Conservation (phyloP, 1,284 basidiomycete species). For the Apiotrichum laibachii region DNA sequence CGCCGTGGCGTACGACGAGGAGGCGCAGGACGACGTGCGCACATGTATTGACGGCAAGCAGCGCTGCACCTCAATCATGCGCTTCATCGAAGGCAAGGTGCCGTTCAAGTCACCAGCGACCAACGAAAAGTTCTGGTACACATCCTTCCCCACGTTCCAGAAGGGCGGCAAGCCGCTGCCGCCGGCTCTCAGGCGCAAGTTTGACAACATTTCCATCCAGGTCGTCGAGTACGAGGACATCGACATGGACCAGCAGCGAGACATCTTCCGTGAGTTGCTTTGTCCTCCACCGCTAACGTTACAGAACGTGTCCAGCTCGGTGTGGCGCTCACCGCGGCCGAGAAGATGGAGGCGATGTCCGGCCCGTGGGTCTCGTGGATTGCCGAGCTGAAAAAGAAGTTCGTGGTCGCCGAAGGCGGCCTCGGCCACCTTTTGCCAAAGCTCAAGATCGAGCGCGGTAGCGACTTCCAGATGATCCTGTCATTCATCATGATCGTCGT, state of each 20-base stretch:
- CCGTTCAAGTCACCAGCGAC: slow-evolving; percentile 32
- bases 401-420: slow-evolving; percentile 24
- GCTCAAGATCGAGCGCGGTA: slow-evolving; percentile 29
- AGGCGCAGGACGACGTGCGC: slow-evolving; percentile 25
- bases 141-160: not conserved
- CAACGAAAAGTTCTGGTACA: slow-evolving; percentile 38
- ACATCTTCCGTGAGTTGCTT: slow-evolving; percentile 47
- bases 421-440: slow-evolving; percentile 15
- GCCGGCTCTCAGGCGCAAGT: slow-evolving; percentile 28
- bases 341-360: slow-evolving; percentile 44
- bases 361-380: slow-evolving; percentile 39
- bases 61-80: slow-evolving; percentile 40
- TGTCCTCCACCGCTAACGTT: not conserved
- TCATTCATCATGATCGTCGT: slow-evolving; percentile 27
- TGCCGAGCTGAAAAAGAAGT: slow-evolving; percentile 33
- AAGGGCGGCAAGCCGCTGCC: slow-evolving; percentile 29
- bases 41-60: slow-evolving; percentile 51
- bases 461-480: slow-evolving; percentile 32
- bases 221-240: slow-evolving; percentile 38
- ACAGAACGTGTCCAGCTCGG: slow-evolving; percentile 50
- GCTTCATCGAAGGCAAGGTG: slow-evolving; percentile 45
- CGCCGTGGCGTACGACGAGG: slow-evolving; percentile 23
- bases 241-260: slow-evolving; percentile 37
- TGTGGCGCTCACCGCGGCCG: slow-evolving; percentile 42
- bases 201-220: slow-evolving; percentile 38